phyloP scores from a whole-genome alignment of 2,329 filamentous ascomycete genomes.

The Colletotrichum sp. region DNA sequence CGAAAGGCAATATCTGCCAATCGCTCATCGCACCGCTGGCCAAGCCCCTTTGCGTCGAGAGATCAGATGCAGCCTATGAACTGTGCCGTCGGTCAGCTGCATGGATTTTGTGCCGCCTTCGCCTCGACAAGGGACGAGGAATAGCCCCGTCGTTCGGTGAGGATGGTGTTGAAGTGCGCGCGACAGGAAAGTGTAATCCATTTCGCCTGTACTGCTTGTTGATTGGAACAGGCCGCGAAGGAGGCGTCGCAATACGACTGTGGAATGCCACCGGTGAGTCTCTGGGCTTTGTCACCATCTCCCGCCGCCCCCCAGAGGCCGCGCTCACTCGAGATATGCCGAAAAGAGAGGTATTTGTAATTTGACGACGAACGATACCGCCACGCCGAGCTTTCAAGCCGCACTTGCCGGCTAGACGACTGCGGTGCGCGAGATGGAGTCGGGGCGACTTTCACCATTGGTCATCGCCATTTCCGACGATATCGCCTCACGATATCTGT shows the following conservation, averaged over 20 bases:
- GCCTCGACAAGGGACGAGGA: neutral
- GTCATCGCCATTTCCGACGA: neutral
- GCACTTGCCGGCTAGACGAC: neutral
- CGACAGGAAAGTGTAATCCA: neutral
- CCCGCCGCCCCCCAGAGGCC: neutral
- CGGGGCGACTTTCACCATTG: neutral
- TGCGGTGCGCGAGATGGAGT: neutral
- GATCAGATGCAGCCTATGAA: neutral
- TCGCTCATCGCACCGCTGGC: neutral
- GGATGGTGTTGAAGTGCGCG: neutral
- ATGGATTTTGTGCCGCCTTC: neutral
- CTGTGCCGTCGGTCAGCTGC: neutral
- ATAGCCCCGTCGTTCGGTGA: neutral
- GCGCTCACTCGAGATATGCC: neutral
- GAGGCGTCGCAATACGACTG: neutral
- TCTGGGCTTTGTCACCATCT: neutral
- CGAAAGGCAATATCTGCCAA: neutral
- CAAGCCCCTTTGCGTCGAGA: neutral
- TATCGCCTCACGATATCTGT: conserved; percentile 2
- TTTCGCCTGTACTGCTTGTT: neutral
- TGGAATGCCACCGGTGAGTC: neutral
- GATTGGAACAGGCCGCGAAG: neutral
- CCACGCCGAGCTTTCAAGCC: neutral
- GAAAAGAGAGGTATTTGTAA: neutral
- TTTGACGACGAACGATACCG: neutral